These are phyloP conservation scores for Micromonas pusilla DNA, from an alignment of 139 green algal genomes.

Conservation along the genomic window DNA sequence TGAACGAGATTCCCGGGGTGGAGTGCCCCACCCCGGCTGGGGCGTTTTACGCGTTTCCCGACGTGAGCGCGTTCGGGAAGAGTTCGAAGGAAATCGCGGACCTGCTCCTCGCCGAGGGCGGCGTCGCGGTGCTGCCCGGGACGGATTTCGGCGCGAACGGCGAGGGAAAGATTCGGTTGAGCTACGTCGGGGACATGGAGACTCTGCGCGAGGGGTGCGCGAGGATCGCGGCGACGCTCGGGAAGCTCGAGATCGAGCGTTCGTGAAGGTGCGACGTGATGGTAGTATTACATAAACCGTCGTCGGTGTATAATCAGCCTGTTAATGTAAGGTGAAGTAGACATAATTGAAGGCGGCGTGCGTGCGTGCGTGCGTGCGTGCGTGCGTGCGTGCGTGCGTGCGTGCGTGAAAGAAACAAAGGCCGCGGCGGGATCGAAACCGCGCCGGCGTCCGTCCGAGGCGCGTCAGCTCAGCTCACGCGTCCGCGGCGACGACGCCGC, in stretches of 20 bases:
- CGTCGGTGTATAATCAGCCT: too few relatives aligned
- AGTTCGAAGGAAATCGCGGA: background rate
- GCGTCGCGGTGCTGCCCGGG: constrained; percentile 19
- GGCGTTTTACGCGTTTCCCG: constrained; percentile 31
- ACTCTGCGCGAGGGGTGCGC: background rate
- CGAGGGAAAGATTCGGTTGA: constrained; percentile 16
- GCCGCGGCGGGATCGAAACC: too few relatives aligned
- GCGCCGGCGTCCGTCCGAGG: too few relatives aligned
- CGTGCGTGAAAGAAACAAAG: too few relatives aligned
- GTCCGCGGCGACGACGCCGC: constrained; percentile 12
- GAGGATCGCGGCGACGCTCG: background rate
- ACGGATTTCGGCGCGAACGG: constrained; percentile 23
- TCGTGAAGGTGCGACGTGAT: too few relatives aligned
- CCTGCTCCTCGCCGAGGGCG: constrained; percentile 11
- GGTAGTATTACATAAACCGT: too few relatives aligned
- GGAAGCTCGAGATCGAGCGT: background rate
- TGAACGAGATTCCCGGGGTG: constrained; percentile 23
- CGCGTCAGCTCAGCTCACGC: too few relatives aligned
- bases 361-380: too few relatives aligned
- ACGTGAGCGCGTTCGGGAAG: background rate
- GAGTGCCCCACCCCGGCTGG: constrained; percentile 9
- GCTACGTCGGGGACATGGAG: constrained; percentile 19
- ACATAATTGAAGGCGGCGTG: too few relatives aligned
- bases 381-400: too few relatives aligned
- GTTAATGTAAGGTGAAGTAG: too few relatives aligned